phyloP scores from a whole-genome alignment of 768 basidiomycete species.

The Auriculariales sp. region DNA sequence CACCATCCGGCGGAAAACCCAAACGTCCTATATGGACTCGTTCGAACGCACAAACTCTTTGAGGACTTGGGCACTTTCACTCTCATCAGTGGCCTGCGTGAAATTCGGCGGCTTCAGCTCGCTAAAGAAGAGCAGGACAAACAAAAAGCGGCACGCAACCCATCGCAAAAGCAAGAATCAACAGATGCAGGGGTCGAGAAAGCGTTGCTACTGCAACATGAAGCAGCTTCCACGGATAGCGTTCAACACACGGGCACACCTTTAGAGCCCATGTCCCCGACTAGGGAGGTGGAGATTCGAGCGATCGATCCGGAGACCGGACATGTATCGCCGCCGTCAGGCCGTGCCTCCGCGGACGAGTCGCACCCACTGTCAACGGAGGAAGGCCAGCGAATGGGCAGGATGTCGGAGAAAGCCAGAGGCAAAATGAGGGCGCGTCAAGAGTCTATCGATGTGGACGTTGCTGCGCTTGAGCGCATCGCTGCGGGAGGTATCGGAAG shows the following conservation, averaged over 20 bases:
- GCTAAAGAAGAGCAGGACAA: conserved; percentile 57
- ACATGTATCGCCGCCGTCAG: not conserved
- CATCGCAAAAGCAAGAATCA: conserved; percentile 21
- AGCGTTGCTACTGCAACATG: conserved; percentile 43
- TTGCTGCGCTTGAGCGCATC: conserved; percentile 42
- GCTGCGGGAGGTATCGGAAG: conserved; percentile 63
- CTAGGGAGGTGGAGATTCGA: not conserved
- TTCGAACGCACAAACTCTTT: conserved; percentile 73
- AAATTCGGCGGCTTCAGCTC: conserved; percentile 61
- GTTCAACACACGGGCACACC: not conserved
- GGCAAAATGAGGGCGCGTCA: conserved; percentile 81
- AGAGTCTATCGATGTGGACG: conserved; percentile 36
- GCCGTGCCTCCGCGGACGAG: not conserved
- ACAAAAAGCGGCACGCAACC: conserved; percentile 15
- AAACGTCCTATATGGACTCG: conserved; percentile 72
- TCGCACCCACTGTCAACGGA: conserved; percentile 3
- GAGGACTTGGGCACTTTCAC: conserved; percentile 90
- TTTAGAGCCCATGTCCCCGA: not conserved
- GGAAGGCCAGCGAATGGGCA: not conserved
- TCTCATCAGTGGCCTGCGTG: conserved; percentile 66
- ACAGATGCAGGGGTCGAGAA: conserved; percentile 39
- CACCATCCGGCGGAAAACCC: conserved; percentile 52
- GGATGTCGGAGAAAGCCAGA: conserved; percentile 69
- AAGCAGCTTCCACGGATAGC: conserved; percentile 23
- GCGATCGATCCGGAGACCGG: not conserved